phyloP scores from a whole-genome alignment of 2,329 filamentous ascomycete genomes.

The Botrytis fragariae region DNA sequence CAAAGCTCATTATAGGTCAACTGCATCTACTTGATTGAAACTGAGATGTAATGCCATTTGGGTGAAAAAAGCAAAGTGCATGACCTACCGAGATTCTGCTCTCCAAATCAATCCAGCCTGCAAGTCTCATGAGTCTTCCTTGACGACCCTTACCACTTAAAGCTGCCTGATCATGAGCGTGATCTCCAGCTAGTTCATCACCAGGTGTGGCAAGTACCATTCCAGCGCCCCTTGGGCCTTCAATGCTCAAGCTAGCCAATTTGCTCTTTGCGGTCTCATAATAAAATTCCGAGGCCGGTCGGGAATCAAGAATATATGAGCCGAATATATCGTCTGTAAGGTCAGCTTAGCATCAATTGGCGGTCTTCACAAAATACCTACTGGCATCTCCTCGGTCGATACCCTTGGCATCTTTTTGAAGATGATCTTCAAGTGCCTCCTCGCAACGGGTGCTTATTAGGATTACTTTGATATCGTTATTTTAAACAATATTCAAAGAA shows the following conservation, averaged over 20 bases:
- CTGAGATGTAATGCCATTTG: background rate
- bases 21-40: background rate
- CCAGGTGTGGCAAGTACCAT: constrained; percentile 63
- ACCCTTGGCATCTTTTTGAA: constrained; percentile 35
- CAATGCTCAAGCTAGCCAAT: constrained; percentile 54
- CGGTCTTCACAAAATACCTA: constrained; percentile 20
- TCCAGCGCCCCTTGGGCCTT: constrained; percentile 46
- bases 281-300: constrained; percentile 71
- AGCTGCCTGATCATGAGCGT: constrained; percentile 36
- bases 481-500: too few relatives aligned
- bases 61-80: background rate
- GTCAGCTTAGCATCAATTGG: background rate
- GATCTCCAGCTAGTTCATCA: constrained; percentile 39
- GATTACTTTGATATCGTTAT: constrained; percentile 39
- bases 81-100: constrained; percentile 62
- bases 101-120: constrained; percentile 70
- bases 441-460: constrained; percentile 45
- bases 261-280: constrained; percentile 65
- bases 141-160: constrained; percentile 53
- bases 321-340: constrained; percentile 41
- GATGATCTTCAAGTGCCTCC: constrained; percentile 36
- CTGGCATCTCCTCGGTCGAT: constrained; percentile 32
- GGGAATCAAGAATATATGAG: constrained; percentile 58
- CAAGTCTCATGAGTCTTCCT: constrained; percentile 65
- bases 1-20: background rate